Percentiles rank a stretch among this genome's conserved stretches.
phyloP scores from a whole-genome alignment of 164 flowering plant species.

The Macadamia tetraphylla region DNA sequence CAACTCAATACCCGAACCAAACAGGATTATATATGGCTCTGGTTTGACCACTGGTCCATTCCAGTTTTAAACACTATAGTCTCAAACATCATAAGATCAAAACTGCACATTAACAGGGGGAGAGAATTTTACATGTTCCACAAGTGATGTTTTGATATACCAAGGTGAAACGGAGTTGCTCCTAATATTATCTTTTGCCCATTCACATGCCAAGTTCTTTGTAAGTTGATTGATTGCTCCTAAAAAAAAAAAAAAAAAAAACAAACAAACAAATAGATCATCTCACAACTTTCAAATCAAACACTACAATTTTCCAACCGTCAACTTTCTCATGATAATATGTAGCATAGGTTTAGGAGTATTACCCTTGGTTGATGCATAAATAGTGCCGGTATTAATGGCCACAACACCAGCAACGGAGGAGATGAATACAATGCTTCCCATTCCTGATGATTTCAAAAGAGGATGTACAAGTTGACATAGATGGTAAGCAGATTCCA shows the following conservation, averaged over 20 bases:
- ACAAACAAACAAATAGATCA: background rate
- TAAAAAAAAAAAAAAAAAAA: too few species aligned
- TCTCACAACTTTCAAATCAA: background rate
- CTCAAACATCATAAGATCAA: background rate
- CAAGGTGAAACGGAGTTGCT: constrained; percentile 63
- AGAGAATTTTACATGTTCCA: constrained; percentile 38
- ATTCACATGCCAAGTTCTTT: constrained; percentile 73
- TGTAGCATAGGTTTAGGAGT: background rate
- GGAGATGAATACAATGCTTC: constrained; percentile 45
- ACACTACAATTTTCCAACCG: background rate
- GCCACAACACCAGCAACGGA: constrained; percentile 36
- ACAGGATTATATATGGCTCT: too few species aligned
- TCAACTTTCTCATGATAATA: too few species aligned
- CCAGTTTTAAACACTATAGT: background rate
- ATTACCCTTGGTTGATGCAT: constrained; percentile 46
- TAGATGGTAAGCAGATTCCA: constrained; percentile 44
- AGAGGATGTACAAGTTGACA: constrained; percentile 57
- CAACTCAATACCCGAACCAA: too few species aligned
- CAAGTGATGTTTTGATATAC: constrained; percentile 63
- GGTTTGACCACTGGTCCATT: too few species aligned
- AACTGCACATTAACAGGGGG: constrained; percentile 1
- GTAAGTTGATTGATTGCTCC: constrained; percentile 74
- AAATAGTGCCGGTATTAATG: constrained; percentile 16
- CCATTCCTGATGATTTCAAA: constrained; percentile 40
- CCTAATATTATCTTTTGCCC: constrained; percentile 82